These are phyloP conservation scores for Colletotrichum sp. DNA, from an alignment of 2,329 filamentous ascomycete species.

Conservation along the genomic window DNA sequence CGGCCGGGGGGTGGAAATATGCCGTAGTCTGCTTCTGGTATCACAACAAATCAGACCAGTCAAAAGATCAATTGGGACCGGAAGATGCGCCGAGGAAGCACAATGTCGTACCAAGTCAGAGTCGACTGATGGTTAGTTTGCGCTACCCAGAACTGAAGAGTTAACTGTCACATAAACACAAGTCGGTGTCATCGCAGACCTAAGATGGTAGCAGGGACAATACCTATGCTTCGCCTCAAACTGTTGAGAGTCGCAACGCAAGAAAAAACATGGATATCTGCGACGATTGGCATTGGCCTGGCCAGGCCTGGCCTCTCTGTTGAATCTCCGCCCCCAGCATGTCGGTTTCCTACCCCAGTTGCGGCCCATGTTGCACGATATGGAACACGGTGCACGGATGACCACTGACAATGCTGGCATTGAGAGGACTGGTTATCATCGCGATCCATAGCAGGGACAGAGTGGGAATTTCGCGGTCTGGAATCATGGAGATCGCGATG, in stretches of 20 bases:
- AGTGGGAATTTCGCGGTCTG: conserved; percentile 6
- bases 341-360: not conserved
- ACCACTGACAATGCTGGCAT: not conserved
- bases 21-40: not conserved
- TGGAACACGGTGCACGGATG: not conserved
- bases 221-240: not conserved
- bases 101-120: too few species aligned
- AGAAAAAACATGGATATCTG: not conserved
- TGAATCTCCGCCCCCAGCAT: not conserved
- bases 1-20: not conserved
- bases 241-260: not conserved
- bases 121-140: not conserved
- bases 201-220: not conserved
- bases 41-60: not conserved
- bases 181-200: not conserved
- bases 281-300: not conserved
- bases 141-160: not conserved
- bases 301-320: not conserved
- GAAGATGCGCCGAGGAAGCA: not conserved
- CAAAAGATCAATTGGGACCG: not conserved
- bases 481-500: conserved; percentile 17
- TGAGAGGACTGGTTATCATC: not conserved
- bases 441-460: not conserved
- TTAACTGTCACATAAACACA: not conserved
- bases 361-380: not conserved